Percentiles rank a stretch among this genome's conserved stretches.
Evolutionary conservation across 2,329 filamentous ascomycete genomes (phyloP).

Genomic region (Xylaria sp.): DNA sequence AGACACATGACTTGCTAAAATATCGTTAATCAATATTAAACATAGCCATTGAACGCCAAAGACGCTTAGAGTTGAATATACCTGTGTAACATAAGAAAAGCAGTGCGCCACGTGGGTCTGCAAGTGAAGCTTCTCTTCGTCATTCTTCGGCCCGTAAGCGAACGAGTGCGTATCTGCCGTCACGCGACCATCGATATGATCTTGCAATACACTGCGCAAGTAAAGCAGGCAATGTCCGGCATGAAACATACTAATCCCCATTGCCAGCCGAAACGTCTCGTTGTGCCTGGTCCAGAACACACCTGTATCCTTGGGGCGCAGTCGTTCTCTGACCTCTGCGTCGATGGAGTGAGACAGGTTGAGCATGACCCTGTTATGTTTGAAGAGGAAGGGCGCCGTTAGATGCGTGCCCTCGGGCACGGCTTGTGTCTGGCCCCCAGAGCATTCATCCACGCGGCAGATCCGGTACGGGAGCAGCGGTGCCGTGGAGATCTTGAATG

Average conservation of each 20-base stretch:
- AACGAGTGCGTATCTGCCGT: neutral
- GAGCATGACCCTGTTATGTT: conserved; percentile 5
- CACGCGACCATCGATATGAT: conserved; percentile 6
- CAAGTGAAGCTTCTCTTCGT: conserved; percentile 5
- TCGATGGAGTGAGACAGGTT: neutral
- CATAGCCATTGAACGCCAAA: too few species aligned
- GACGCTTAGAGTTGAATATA: neutral
- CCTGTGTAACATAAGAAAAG: conserved; percentile 10
- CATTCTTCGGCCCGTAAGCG: conserved; percentile 3
- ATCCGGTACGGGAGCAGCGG: conserved; percentile 4
- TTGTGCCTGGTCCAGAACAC: conserved; percentile 10
- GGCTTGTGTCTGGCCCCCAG: neutral
- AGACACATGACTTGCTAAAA: conserved; percentile 13
- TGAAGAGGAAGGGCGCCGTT: conserved; percentile 4
- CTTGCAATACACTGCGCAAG: neutral
- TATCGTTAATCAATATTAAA: neutral
- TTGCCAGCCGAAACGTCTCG: neutral
- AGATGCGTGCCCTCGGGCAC: neutral
- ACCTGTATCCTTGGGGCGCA: neutral
- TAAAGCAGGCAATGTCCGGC: neutral
- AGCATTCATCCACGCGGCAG: neutral
- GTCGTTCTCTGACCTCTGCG: neutral
- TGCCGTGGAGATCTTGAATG: conserved; percentile 7
- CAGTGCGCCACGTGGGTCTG: conserved; percentile 10
- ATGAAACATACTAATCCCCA: conserved; percentile 13